phyloP scores from a whole-genome alignment of 495 filamentous ascomycete genomes.

The Trypethelium eluteriae region DNA sequence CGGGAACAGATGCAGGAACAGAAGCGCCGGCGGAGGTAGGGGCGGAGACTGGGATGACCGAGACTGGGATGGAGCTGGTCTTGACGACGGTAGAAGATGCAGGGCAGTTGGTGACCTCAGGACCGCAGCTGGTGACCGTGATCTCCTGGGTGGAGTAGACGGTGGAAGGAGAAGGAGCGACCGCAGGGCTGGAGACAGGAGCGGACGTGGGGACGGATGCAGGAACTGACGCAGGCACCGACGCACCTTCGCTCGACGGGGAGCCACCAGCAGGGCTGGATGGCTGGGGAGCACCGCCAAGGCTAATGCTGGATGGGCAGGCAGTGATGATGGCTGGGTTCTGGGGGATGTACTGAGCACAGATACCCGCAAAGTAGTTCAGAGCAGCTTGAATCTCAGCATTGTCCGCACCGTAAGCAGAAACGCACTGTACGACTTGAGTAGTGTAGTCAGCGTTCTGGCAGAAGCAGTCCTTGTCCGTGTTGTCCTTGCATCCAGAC shows the following conservation, averaged over 20 bases:
- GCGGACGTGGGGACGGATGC: neutral
- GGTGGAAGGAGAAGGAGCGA: slow-evolving; percentile 20
- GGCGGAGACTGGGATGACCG: slow-evolving; percentile 46
- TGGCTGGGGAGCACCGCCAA: slow-evolving; percentile 39
- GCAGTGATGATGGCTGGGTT: slow-evolving; percentile 84
- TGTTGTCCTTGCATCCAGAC: slow-evolving; percentile 74
- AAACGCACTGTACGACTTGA: slow-evolving; percentile 74
- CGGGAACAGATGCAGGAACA: slow-evolving; percentile 8
- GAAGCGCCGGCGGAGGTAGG: slow-evolving; percentile 10
- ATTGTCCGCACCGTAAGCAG: slow-evolving; percentile 61
- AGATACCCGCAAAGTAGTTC: slow-evolving; percentile 85
- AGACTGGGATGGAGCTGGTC: slow-evolving; percentile 32
- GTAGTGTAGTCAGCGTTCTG: slow-evolving; percentile 64
- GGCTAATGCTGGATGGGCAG: slow-evolving; percentile 55
- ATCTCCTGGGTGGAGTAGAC: slow-evolving; percentile 25
- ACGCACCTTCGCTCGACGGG: neutral
- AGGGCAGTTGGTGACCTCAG: slow-evolving; percentile 30
- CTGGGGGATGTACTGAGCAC: slow-evolving; percentile 59
- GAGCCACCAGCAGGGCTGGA: slow-evolving; percentile 16
- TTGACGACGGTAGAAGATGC: slow-evolving; percentile 40
- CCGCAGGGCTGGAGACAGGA: slow-evolving; percentile 6
- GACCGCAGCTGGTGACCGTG: slow-evolving; percentile 31
- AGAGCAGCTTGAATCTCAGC: slow-evolving; percentile 62
- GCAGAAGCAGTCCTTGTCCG: slow-evolving; percentile 81
- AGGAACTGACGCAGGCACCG: slow-evolving; percentile 8